Evolutionary conservation across 169 alveolate genomes (phyloP).

Genomic region (Miamiensis avidus): DNA sequence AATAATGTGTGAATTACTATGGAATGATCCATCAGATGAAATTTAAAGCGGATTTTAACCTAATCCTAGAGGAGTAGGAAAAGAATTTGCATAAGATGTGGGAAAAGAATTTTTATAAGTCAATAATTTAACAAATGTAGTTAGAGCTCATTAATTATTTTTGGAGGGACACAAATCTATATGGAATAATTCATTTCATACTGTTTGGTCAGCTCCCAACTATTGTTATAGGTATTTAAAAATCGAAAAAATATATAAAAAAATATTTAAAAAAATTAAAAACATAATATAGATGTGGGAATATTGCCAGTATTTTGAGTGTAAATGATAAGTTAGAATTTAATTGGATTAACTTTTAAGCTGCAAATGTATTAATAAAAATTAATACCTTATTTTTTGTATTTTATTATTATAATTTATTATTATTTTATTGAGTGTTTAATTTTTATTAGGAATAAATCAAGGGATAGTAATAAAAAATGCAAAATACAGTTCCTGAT

Average conservation of each 20-base stretch:
- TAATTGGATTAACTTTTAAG: constrained; percentile 63
- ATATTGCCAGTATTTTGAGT: constrained; percentile 69
- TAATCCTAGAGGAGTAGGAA: constrained; percentile 81
- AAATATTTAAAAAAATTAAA: too few relatives aligned
- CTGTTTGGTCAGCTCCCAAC: constrained; percentile 85
- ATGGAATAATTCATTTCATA: constrained; percentile 59
- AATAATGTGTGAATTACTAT: constrained; percentile 79
- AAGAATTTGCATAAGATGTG: constrained; percentile 78
- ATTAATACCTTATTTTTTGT: not conserved
- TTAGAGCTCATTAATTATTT: constrained; percentile 80
- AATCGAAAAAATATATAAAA: too few relatives aligned
- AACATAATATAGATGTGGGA: constrained; percentile 61
- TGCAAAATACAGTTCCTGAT: constrained; percentile 32
- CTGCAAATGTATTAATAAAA: constrained; percentile 20
- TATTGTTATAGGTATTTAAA: constrained; percentile 69
- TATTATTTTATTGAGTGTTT: not conserved
- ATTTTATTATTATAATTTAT: not conserved
- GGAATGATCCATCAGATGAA: constrained; percentile 92
- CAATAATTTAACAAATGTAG: constrained; percentile 61
- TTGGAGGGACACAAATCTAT: constrained; percentile 81
- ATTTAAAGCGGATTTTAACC: constrained; percentile 70
- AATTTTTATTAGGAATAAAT: constrained; percentile 6
- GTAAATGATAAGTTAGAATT: constrained; percentile 57
- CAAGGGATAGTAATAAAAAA: constrained; percentile 28
- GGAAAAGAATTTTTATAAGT: constrained; percentile 65